Evolutionary conservation across 106 monocot genomes (phyloP), one percentile per base, ranked within the genome.

Genomic region (Dendrobium nobile): DNA sequence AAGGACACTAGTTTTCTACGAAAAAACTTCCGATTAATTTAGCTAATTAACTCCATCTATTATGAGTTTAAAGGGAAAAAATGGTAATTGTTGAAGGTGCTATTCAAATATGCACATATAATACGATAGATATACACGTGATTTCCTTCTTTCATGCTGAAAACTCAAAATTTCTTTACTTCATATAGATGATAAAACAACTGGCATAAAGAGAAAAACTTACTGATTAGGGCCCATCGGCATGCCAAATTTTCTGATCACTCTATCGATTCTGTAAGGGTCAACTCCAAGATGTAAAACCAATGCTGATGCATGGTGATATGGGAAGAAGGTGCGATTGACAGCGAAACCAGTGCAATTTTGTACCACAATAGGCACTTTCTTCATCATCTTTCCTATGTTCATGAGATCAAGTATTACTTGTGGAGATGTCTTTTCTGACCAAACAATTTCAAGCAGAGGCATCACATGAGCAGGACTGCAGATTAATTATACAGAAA

Each of bases 161-260:
- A 54, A 54, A 54, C 54, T 54, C 54, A 54, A 7, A 0, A 54
- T 54, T 54, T 13, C 16, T 16, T 1, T 54, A 16, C 54, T 37
- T 37, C 37, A 10, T 54, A 54, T 54, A 10, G 54, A 54, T 0
- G 16, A 54, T 54, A 54, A 54, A 54, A 54, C 9, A 54, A 54
- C 3, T 16, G 51, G 92, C 95, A 83, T 92, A 92, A 79, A 92
- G 92, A 44, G 42, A 74, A 28, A 72, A 56, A 64, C 88, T 92
- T 92, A 95, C 95, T 88, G 95, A 81, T 92, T 92, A 81, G 95
- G 95, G 7, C 95, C 95, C 88, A 95, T 90, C 64, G 95, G 95
- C 90, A 95, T 92, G 82, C 95, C 95, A 84, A 95, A 95, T 48
- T 47, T 86, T 87, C 83, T 88, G 43, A 95, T 82, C 22, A 92